These are phyloP conservation scores for Curvularia eragrostidis DNA, from an alignment of 2,329 filamentous ascomycete species.

Conservation along the genomic window DNA sequence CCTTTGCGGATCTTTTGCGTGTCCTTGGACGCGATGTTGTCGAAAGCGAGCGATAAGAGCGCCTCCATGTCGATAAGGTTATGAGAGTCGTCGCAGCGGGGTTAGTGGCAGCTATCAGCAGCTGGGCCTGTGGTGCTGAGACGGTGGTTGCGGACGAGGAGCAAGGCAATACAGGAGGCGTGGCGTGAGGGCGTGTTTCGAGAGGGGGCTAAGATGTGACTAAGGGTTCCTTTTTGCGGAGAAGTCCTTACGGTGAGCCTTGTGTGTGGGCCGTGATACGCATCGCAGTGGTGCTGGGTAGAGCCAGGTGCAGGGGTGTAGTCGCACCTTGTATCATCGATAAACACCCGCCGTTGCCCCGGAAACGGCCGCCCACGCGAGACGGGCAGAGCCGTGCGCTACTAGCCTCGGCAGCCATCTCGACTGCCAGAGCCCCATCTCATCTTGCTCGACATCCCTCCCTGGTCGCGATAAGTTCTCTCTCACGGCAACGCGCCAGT, in stretches of 20 bases:
- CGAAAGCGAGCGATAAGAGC: conserved; percentile 89
- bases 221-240: conserved; percentile 38
- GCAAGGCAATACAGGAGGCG: conserved; percentile 25
- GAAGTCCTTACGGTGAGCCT: conserved; percentile 30
- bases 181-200: conserved; percentile 22
- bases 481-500: conserved; percentile 13
- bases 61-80: conserved; percentile 73
- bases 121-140: conserved; percentile 9
- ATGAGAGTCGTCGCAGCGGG: conserved; percentile 7
- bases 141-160: conserved; percentile 16
- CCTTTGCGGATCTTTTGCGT: conserved; percentile 90
- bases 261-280: conserved; percentile 36
- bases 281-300: conserved; percentile 18
- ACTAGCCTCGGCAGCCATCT: conserved; percentile 14
- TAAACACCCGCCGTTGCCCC: conserved; percentile 29
- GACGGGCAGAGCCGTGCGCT: conserved; percentile 23
- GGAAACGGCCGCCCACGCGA: conserved; percentile 19
- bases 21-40: conserved; percentile 94
- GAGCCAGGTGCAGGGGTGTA: conserved; percentile 13
- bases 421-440: conserved; percentile 10
- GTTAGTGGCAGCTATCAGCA: conserved; percentile 14
- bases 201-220: conserved; percentile 35
- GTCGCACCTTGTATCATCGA: conserved; percentile 20
- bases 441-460: conserved; percentile 14
- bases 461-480: conserved; percentile 12